Percentiles rank a stretch among this genome's conserved stretches.
Conservation (phyloP, 495 filamentous ascomycete genomes). For the Neurospora africana region DNA sequence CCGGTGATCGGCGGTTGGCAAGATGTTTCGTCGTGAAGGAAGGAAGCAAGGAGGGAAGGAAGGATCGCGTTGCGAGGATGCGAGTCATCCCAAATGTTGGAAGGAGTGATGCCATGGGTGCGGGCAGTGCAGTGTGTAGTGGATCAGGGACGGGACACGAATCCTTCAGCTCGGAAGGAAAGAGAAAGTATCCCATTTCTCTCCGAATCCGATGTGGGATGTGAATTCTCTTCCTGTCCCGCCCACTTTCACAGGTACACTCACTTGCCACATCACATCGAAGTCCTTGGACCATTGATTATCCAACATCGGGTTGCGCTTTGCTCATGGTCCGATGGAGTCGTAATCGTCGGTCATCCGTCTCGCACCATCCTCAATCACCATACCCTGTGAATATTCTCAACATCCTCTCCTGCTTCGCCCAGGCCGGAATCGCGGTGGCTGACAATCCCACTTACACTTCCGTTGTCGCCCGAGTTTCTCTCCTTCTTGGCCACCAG, state of each 20-base stretch:
- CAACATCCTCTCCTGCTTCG: conserved; percentile 3
- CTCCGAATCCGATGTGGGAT: not conserved
- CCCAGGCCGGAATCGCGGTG: conserved; percentile 1
- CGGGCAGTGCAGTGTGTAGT: not conserved
- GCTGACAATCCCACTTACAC: not conserved
- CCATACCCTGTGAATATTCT: conserved; percentile 1
- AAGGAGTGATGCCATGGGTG: not conserved
- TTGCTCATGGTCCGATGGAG: not conserved
- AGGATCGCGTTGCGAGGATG: not conserved
- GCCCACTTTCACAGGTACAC: not conserved
- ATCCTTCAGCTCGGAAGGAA: not conserved
- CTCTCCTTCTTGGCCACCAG: not conserved
- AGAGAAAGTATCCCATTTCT: not conserved
- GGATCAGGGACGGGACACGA: not conserved
- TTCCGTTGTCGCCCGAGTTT: not conserved
- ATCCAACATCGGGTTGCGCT: not conserved
- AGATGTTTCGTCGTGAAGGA: not conserved
- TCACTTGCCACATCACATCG: not conserved
- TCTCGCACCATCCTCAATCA: not conserved
- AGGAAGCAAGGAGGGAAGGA: not conserved
- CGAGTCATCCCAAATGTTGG: not conserved
- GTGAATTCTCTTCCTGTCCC: not conserved
- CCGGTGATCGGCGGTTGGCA: not conserved
- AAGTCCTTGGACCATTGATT: not conserved
- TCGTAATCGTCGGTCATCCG: not conserved